A percentile compares a stretch with the other conserved stretches of the same genome.
phyloP scores from a whole-genome alignment of 2,329 filamentous ascomycete species.

The Lachnellula suecica region DNA sequence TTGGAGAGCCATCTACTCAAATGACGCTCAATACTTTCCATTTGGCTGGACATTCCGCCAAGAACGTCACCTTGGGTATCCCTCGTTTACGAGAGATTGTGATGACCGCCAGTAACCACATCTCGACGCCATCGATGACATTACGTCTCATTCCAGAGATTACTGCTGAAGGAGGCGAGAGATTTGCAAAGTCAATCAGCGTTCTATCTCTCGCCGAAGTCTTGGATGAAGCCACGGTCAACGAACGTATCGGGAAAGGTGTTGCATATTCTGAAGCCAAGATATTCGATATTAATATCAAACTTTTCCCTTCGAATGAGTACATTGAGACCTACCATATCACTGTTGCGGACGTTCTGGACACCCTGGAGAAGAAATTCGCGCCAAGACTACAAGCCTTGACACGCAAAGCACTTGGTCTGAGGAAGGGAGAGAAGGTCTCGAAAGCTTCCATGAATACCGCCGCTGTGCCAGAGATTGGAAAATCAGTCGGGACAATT shows the following conservation, averaged over 20 bases:
- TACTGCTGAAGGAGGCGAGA: constrained; percentile 64
- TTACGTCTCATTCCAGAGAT: constrained; percentile 75
- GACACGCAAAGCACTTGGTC: constrained; percentile 75
- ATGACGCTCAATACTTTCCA: constrained; percentile 99
- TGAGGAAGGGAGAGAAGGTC: constrained; percentile 66
- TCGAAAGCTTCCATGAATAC: constrained; percentile 53
- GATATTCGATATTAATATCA: constrained; percentile 77
- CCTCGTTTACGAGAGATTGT: constrained; percentile 95
- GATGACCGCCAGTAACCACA: constrained; percentile 90
- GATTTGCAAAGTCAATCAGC: constrained; percentile 90
- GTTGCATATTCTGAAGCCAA: constrained; percentile 71
- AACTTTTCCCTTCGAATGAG: constrained; percentile 81
- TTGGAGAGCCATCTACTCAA: constrained; percentile 96
- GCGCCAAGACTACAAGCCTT: constrained; percentile 69
- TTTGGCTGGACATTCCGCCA: constrained; percentile 95
- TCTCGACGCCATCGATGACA: constrained; percentile 90
- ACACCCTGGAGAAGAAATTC: constrained; percentile 78
- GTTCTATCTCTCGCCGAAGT: constrained; percentile 81
- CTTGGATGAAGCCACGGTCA: constrained; percentile 76
- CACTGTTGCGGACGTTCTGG: constrained; percentile 70
- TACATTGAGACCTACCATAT: constrained; percentile 88
- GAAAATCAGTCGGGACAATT: constrained; percentile 57
- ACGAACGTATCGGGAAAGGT: constrained; percentile 75
- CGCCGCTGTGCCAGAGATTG: constrained; percentile 76
- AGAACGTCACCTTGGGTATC: constrained; percentile 99